Percentiles rank a stretch among this genome's conserved stretches.
phyloP scores from a whole-genome alignment of 2,329 filamentous ascomycete genomes.

The Mycosphaerella sp. region DNA sequence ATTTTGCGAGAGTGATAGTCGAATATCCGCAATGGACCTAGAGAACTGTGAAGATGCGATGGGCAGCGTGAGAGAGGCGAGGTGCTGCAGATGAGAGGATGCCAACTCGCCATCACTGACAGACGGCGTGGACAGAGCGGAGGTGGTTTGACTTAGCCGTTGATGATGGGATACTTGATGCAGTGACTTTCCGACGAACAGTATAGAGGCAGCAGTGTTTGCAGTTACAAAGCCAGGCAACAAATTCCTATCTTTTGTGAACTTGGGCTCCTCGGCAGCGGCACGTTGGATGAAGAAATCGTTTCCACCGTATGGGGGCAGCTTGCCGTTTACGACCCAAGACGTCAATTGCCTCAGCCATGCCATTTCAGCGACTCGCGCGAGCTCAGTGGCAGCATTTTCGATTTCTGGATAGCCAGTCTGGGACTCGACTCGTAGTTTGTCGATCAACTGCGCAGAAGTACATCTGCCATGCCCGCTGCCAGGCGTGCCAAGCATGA shows the following conservation, averaged over 20 bases:
- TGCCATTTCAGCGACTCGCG: conserved; percentile 73
- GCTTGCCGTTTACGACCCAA: conserved; percentile 82
- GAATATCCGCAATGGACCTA: conserved; percentile 65
- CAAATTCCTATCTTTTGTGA: conserved; percentile 52
- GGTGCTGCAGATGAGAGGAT: conserved; percentile 60
- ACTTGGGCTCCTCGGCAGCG: conserved; percentile 38
- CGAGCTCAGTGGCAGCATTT: conserved; percentile 63
- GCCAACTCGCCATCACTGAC: conserved; percentile 51
- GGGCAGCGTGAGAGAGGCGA: conserved; percentile 65
- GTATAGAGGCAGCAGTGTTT: conserved; percentile 69
- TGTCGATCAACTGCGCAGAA: conserved; percentile 64
- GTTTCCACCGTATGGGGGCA: conserved; percentile 68
- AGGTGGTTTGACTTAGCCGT: conserved; percentile 12
- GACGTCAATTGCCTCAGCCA: conserved; percentile 88
- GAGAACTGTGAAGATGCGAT: conserved; percentile 66
- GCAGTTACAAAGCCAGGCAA: conserved; percentile 73
- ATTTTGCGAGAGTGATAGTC: conserved; percentile 74
- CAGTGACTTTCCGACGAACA: conserved; percentile 85
- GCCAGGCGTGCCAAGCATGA: conserved; percentile 49
- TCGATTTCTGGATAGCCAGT: conserved; percentile 88
- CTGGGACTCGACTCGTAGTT: conserved; percentile 65
- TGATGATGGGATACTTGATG: conserved; percentile 62
- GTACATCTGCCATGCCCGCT: conserved; percentile 19
- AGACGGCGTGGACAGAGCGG: conserved; percentile 1
- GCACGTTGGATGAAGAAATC: conserved; percentile 70